Percentiles rank a stretch among this genome's conserved stretches.
phyloP scores from a whole-genome alignment of 441 rosid genomes.

The Gossypium aridum region DNA sequence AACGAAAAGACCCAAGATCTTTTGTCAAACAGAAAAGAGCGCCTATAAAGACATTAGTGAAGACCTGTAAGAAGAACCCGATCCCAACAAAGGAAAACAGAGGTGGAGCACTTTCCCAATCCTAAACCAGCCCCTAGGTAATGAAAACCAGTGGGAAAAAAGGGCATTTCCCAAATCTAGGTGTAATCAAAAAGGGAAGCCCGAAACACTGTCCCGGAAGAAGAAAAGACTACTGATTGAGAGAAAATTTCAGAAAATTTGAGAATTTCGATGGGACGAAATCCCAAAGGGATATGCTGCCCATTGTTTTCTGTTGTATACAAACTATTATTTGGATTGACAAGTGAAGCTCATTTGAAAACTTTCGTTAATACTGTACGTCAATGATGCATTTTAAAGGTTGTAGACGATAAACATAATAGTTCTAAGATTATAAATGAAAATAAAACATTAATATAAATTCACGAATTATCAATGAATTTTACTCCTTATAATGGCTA shows the following conservation, averaged over 20 bases:
- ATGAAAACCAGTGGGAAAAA: not conserved
- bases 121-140: not conserved
- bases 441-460: not conserved
- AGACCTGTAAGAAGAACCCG: not conserved
- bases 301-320: not conserved
- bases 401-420: not conserved
- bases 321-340: not conserved
- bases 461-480: not conserved
- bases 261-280: not conserved
- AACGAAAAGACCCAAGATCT: not conserved
- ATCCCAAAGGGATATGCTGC: not conserved
- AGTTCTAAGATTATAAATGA: not conserved
- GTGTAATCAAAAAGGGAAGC: not conserved
- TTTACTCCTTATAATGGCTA: not conserved
- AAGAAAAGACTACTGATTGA: not conserved
- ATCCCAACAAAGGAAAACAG: not conserved
- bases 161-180: not conserved
- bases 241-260: not conserved
- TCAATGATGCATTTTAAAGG: not conserved
- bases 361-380: not conserved
- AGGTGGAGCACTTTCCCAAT: not conserved
- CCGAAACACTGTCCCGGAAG: not conserved
- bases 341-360: not conserved
- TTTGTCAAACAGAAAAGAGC: not conserved
- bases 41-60: not conserved